Evolutionary conservation across 805 yeast species (phyloP).

Genomic region (Phaffomyces antillensis): DNA sequence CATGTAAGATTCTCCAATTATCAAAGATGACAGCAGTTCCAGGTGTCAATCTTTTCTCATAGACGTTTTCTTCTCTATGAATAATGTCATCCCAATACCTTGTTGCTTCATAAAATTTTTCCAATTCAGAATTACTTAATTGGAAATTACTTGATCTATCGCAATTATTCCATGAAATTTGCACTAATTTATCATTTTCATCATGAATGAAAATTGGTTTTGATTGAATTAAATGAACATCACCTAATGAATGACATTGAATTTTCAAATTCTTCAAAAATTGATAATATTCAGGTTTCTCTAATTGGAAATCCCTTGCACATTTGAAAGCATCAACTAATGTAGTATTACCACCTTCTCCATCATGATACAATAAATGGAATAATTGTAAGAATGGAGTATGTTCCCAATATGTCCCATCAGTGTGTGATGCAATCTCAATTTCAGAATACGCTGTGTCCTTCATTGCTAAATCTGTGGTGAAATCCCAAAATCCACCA

Average conservation of each 20-base stretch:
- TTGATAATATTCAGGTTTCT: conserved; percentile 45
- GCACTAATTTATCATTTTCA: conserved; percentile 42
- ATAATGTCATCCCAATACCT: conserved; percentile 50
- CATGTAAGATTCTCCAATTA: conserved; percentile 68
- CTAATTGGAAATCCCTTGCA: conserved; percentile 40
- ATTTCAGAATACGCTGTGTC: conserved; percentile 70
- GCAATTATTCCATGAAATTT: conserved; percentile 65
- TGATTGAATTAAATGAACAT: conserved; percentile 58
- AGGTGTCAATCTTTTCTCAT: conserved; percentile 49
- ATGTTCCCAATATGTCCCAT: conserved; percentile 70
- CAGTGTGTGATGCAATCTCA: conserved; percentile 59
- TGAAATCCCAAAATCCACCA: conserved; percentile 79
- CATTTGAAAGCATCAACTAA: conserved; percentile 60
- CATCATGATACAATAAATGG: conserved; percentile 58
- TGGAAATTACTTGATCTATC: conserved; percentile 54
- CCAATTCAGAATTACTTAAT: conserved; percentile 34
- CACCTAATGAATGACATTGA: conserved; percentile 75
- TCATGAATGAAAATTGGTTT: conserved; percentile 55
- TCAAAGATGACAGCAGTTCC: conserved; percentile 64
- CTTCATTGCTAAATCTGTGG: conserved; percentile 56
- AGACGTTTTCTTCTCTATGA: conserved; percentile 41
- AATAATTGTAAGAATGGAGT: conserved; percentile 67
- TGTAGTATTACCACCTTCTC: conserved; percentile 61
- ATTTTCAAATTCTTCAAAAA: conserved; percentile 42
- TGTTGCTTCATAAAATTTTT: conserved; percentile 48